Conservation (phyloP, 2,329 filamentous ascomycete species). For the Nemania serpens region DNA sequence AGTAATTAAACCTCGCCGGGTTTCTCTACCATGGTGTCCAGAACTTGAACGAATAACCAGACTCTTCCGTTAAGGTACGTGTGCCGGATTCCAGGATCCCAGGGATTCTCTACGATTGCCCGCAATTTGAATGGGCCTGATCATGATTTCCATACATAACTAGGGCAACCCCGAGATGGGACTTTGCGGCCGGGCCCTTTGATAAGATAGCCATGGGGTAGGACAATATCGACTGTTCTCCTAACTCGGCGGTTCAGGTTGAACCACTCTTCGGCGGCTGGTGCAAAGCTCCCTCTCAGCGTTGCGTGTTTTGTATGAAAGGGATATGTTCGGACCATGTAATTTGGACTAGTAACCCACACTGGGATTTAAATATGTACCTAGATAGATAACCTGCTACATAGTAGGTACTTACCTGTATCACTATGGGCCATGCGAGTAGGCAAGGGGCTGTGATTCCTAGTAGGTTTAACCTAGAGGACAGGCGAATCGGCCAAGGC, state of each 20-base stretch:
- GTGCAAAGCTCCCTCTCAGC: not conserved
- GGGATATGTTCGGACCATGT: too few species aligned
- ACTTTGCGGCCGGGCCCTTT: conserved; percentile 24
- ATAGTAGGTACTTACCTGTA: not conserved
- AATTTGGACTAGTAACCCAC: not conserved
- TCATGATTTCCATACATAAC: conserved; percentile 26
- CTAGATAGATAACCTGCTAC: not conserved
- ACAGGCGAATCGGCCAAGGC: not conserved
- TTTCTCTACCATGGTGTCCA: conserved; percentile 23
- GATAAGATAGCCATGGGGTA: conserved; percentile 13
- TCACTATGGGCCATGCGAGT: not conserved
- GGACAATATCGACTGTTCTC: conserved; percentile 26
- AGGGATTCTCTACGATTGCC: conserved; percentile 22
- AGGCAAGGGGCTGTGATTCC: not conserved
- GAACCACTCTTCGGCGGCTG: conserved; percentile 19
- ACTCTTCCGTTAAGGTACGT: conserved; percentile 24
- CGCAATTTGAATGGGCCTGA: conserved; percentile 22
- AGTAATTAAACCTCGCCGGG: too few species aligned
- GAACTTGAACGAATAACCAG: conserved; percentile 32
- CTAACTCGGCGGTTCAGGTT: conserved; percentile 30
- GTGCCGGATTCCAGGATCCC: conserved; percentile 24
- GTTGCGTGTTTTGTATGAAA: not conserved
- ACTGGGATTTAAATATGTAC: not conserved
- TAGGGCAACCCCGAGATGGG: conserved; percentile 27
- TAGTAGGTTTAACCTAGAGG: not conserved